Base-by-base conservation (phyloP, 306 rosid genomes). In the Fragaria vesca region DNA sequence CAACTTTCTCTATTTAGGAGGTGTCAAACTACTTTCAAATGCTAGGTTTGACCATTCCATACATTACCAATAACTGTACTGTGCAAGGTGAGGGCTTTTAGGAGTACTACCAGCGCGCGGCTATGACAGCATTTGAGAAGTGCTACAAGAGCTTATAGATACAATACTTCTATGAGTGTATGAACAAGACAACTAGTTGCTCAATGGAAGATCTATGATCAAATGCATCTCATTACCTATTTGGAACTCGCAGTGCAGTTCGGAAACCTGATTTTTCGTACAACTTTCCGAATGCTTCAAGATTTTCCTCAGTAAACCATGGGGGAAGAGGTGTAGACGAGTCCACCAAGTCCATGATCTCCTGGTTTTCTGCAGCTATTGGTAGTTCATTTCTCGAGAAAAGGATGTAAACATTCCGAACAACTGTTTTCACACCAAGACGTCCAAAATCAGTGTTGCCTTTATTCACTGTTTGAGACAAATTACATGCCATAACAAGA, bases 301-400 rank as follows among this genome's bases (percentile, higher is more conserved):
- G 85, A 78, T 89, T 88, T 63, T 87, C 88, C 79, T 87, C 82
- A 21, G 91, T 81, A 81, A 86, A 66, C 91, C 93, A 86, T 24
- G 91, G 86, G 5, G 93, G 90, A 7, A 89, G 78, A 55, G 93
- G 89, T 6, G 77, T 63, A 28, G 89, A 47, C 7, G 85, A 85
- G 79, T 87, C 84, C 63, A 81, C 83, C 84, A 87, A 32, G 76
- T 85, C 93, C 93, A 89, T 87, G 79, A 85, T 87, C 83, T 90
- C 92, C 63, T 88, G 80, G 55, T 79, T 76, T 78, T 83, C 75
- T 15, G 76, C 72, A 6, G 92, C 94, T 32, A 86, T 42, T 42
- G 92, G 95, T 11, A 90, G 63, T 73, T 88, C 92, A 69, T 83
- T 85, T 74, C 81, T 57, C 17, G 92, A 85, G 84, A 90, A 90